A percentile compares a stretch with the other conserved stretches of the same genome.
These are phyloP conservation scores for Colletotrichum nymphaeae DNA, from an alignment of 2,329 filamentous ascomycete species.

Conservation along the genomic window DNA sequence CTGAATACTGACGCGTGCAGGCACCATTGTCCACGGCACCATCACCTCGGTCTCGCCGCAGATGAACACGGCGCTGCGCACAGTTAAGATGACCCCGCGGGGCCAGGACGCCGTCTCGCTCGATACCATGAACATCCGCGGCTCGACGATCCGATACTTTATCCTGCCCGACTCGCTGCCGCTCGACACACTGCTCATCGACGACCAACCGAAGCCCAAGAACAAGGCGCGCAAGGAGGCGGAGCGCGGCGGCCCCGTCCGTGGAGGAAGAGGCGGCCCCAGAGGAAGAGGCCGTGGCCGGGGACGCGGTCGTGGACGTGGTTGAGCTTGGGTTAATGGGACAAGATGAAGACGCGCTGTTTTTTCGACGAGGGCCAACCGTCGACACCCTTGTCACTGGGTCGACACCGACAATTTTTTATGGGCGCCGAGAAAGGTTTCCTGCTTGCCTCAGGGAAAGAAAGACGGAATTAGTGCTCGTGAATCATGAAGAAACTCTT, in stretches of 20 bases:
- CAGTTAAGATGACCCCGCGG: slow-evolving; percentile 95
- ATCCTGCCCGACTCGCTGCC: slow-evolving; percentile 96
- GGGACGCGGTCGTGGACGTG: slow-evolving; percentile 50
- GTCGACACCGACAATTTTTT: background rate
- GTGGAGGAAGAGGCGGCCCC: slow-evolving; percentile 61
- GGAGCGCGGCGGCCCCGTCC: slow-evolving; percentile 68
- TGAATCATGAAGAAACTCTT: background rate
- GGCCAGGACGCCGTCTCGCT: slow-evolving; percentile 88
- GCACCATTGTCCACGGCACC: slow-evolving; percentile 95
- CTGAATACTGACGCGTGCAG: slow-evolving; percentile 54
- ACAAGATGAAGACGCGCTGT: background rate
- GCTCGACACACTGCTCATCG: slow-evolving; percentile 93
- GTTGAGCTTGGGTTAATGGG: background rate
- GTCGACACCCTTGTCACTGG: background rate
- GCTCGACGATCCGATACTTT: slow-evolving; percentile 95
- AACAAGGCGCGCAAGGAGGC: slow-evolving; percentile 98
- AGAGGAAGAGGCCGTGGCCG: slow-evolving; percentile 66
- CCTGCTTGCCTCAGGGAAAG: background rate
- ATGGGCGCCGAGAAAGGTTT: background rate
- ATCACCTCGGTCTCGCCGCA: slow-evolving; percentile 96
- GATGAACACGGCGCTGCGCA: slow-evolving; percentile 97
- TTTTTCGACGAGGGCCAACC: background rate
- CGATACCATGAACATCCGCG: slow-evolving; percentile 96
- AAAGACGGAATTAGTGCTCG: background rate
- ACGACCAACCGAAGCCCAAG: slow-evolving; percentile 98